Evolutionary conservation across 1,139 yeast genomes (phyloP), one percentile per base, ranked within the genome.

Genomic region (Nematodospora anomalae): DNA sequence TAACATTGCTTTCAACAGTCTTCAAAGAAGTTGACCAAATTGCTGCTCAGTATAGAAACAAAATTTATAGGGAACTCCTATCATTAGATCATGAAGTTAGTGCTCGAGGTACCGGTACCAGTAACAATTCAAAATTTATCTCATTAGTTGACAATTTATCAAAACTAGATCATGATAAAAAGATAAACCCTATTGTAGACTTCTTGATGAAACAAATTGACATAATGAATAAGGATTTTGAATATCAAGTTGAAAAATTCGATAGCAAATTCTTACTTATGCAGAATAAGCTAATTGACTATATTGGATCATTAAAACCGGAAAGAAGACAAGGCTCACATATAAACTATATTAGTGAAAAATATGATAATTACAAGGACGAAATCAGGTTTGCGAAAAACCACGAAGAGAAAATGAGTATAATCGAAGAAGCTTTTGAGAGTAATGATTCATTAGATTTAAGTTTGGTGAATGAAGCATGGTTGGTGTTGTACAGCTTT

Each of bases 1-100:
- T 74, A 33, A 71, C 67, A 2, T 52, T 58, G 4, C 43, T 63
- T 14, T 32, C 50, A 15, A 55, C 75, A 35, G 75, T 88, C 4
- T 86, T 90, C 79, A 60, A 60, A 5, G 84, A 83, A 45, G 83
- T 87, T 2, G 87, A 81, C 42, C 62, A 58, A 8, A 78, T 86
- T 8, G 74, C 87, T 11, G 76, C 76, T 22, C 73, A 71, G 21
- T 90, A 87, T 60, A 78, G 85, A 47, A 69, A 71, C 37, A 72
- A 73, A 29, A 67, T 80, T 8, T 84, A 90, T 79, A 69, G 71
- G 26, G 77, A 74, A 41, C 67, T 90, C 36, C 51, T 70, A 12
- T 54, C 69, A 1, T 53, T 69, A 41, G 74, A 70, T 37, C 64
- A 64, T 41, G 72, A 65, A 34, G 68, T 55, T 3, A 30, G 30